Percentiles rank a stretch among this genome's conserved stretches.
Conservation (phyloP, 2,329 filamentous ascomycete species). For the Paecilomyces fulvus region DNA sequence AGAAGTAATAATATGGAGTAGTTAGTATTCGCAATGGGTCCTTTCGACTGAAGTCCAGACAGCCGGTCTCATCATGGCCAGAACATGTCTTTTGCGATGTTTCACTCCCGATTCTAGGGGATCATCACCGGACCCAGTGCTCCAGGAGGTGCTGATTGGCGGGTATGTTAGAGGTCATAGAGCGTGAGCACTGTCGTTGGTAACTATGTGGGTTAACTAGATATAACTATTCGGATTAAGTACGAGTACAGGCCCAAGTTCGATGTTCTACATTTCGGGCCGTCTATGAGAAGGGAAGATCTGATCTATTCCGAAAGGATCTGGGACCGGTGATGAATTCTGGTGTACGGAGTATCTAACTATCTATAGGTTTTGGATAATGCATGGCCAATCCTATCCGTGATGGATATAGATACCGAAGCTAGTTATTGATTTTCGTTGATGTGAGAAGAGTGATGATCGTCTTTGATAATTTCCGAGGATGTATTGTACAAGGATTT, state of each 20-base stretch:
- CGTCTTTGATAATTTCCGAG: not conserved
- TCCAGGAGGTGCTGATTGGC: not conserved
- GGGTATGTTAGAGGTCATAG: not conserved
- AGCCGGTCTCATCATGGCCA: not conserved
- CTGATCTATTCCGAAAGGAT: too few relatives aligned
- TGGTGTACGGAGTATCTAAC: too few relatives aligned
- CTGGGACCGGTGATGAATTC: too few relatives aligned
- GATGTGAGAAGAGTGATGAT: not conserved
- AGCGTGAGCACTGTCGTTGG: not conserved
- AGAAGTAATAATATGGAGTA: not conserved
- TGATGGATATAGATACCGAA: not conserved
- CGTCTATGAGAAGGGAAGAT: too few relatives aligned
- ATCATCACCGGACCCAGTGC: not conserved
- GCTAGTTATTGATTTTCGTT: too few relatives aligned
- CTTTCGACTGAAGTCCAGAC: not conserved
- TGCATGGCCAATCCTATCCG: too few relatives aligned
- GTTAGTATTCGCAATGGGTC: not conserved
- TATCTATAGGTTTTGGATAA: too few relatives aligned
- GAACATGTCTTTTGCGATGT: not conserved
- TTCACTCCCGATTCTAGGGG: not conserved
- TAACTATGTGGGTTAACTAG: not conserved
- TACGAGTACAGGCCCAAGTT: too few relatives aligned
- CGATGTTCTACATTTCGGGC: too few relatives aligned
- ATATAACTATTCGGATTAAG: too few relatives aligned
- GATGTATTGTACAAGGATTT: too few relatives aligned